phyloP scores from a whole-genome alignment of 192 early-diverging fungal species.

The Chytriomyces confervae region DNA sequence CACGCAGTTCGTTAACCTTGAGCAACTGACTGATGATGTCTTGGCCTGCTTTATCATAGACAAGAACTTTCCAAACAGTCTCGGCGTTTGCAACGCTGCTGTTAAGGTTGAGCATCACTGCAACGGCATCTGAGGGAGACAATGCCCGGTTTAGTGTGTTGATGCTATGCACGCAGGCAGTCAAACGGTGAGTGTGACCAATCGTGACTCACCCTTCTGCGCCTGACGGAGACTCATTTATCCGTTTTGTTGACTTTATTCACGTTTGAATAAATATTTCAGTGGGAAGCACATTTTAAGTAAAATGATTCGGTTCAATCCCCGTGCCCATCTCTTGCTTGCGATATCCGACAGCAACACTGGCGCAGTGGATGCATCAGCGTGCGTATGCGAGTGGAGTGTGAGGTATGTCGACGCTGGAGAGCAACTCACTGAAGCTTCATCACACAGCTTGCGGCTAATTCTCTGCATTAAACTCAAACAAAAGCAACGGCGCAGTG shows the following conservation, averaged over 20 bases:
- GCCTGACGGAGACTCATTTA: not conserved
- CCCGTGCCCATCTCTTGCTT: too few species aligned
- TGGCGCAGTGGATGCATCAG: too few species aligned
- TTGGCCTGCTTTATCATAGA: conserved; percentile 92
- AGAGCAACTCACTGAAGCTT: too few species aligned
- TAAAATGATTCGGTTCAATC: too few species aligned
- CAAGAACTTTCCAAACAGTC: conserved; percentile 95
- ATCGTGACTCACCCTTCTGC: conserved; percentile 1
- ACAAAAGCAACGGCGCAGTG: too few species aligned
- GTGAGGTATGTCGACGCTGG: too few species aligned
- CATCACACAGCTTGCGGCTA: too few species aligned
- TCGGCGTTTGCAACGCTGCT: conserved; percentile 45
- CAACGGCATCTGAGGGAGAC: conserved; percentile 69
- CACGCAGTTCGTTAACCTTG: conserved; percentile 93
- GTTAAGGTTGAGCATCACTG: conserved; percentile 89
- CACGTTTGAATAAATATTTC: not conserved
- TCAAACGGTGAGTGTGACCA: not conserved
- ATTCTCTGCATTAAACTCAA: too few species aligned
- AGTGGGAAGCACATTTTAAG: not conserved
- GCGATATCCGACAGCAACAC: too few species aligned
- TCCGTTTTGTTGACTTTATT: not conserved
- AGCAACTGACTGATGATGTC: conserved; percentile 97
- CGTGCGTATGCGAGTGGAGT: too few species aligned
- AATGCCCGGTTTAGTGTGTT: not conserved
- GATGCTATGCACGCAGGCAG: not conserved